Evolutionary conservation across 1,139 yeast genomes (phyloP).

Genomic region (Saccharomyces hybrid): DNA sequence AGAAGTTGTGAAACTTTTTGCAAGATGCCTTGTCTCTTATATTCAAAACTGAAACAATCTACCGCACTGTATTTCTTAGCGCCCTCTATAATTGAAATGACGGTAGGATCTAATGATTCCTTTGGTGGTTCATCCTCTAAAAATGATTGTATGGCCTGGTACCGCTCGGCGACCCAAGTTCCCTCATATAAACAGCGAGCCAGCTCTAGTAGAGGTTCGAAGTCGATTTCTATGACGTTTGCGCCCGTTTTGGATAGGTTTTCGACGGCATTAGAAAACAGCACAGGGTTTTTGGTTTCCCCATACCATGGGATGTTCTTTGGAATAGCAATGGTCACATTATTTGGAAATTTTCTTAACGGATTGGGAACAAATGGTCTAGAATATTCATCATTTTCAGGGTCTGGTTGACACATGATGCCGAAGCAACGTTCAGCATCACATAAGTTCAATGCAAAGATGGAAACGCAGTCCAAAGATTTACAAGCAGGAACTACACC

Average conservation of each 20-base stretch:
- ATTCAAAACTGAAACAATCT: constrained; percentile 75
- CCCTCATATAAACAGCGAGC: constrained; percentile 94
- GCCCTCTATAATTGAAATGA: constrained; percentile 59
- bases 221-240: constrained; percentile 55
- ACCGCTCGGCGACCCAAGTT: constrained; percentile 98
- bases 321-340: constrained; percentile 74
- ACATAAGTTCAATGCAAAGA: constrained; percentile 64
- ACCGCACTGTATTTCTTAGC: constrained; percentile 78
- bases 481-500: constrained; percentile 98
- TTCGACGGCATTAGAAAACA: constrained; percentile 56
- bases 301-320: constrained; percentile 67
- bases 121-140: constrained; percentile 67
- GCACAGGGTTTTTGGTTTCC: constrained; percentile 65
- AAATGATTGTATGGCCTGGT: constrained; percentile 71
- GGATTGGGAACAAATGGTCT: constrained; percentile 66
- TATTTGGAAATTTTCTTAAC: constrained; percentile 45
- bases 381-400: constrained; percentile 71
- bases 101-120: constrained; percentile 73
- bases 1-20: constrained; percentile 54
- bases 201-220: constrained; percentile 64
- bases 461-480: constrained; percentile 85
- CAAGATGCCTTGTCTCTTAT: constrained; percentile 68
- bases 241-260: constrained; percentile 50
- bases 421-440: constrained; percentile 78
- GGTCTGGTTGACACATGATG: constrained; percentile 64